Evolutionary conservation across 257 asterid genomes (phyloP), one percentile per base, ranked within the genome.

Genomic region (Jaltomata sinuosa): DNA sequence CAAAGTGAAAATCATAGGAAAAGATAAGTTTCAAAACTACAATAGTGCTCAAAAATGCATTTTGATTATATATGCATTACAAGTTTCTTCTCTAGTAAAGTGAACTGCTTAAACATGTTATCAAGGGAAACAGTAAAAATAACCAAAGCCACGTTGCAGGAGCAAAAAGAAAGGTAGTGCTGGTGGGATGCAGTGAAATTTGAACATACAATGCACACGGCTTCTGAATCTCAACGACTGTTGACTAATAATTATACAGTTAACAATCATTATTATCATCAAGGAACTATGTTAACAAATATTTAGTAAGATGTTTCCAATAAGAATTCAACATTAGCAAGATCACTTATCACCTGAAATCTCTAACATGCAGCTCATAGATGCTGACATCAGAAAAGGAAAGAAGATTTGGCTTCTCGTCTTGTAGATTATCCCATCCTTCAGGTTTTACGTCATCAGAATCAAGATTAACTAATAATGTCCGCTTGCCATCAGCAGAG

Each of bases 331-430:
- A 76, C 81, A 76, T 49, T 15, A 76, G 5, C 47, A 65, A 69
- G 50, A 85, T 54, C 25, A 40, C 64, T 53, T 84, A 79, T 88
- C 90, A 94, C 99, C 99, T 96, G 93, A 96, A 96, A 89, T 96
- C 99, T 89, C 99, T 92, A 67, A 96, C 93, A 86, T 94, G 99
- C 92, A 96, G 87, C 92, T 96, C 99, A 80, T 94, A 96, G 78
- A 96, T 88, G 89, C 99, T 96, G 89, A 91, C 85, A 86, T 96
- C 98, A 82, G 95, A 91, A 86, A 93, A 91, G 53, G 97, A 93
- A 88, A 22, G 87, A 84, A 94, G 92, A 74, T 64, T n/a, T 19
- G 95, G 94, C 84, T 96, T 96, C 90, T 89, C 98, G 81, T 90
- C 89, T 80, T 61, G 94, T 87, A 96, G 91, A 82, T 79, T 49